These are phyloP conservation scores for Pichia rugopelliculosa DNA, from an alignment of 805 yeast genomes.

Conservation along the genomic window DNA sequence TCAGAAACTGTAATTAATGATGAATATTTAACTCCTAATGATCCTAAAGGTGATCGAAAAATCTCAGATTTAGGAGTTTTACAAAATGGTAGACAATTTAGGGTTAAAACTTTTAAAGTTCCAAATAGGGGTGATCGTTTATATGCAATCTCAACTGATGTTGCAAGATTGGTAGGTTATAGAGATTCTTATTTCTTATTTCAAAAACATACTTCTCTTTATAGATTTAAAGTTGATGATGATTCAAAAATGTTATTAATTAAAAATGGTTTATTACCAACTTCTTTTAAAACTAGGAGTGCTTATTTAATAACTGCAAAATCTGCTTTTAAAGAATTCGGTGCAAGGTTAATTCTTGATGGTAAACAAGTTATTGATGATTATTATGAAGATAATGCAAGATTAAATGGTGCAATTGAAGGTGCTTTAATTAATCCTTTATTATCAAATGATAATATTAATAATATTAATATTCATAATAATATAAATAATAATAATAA, in stretches of 20 bases:
- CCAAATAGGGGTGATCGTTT: conserved; percentile 59
- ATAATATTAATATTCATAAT: too few relatives aligned
- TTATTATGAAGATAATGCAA: conserved; percentile 64
- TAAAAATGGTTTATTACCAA: conserved; percentile 73
- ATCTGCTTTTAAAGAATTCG: conserved; percentile 85
- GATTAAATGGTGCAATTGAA: conserved; percentile 52
- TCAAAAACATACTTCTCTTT: conserved; percentile 73
- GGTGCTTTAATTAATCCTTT: conserved; percentile 43
- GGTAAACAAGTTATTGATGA: conserved; percentile 83
- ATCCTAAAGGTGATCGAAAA: conserved; percentile 71
- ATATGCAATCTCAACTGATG: conserved; percentile 92
- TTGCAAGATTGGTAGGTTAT: conserved; percentile 91
- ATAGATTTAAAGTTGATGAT: conserved; percentile 64
- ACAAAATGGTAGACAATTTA: conserved; percentile 64
- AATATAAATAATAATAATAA: too few relatives aligned
- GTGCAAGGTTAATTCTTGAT: conserved; percentile 70
- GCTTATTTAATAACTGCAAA: conserved; percentile 89
- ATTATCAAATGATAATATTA: conserved; percentile 23
- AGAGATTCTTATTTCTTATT: conserved; percentile 85
- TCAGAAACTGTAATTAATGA: conserved; percentile 49
- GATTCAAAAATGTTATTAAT: conserved; percentile 80
- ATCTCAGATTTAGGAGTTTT: conserved; percentile 62
- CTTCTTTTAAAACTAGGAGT: conserved; percentile 82
- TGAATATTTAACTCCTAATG: conserved; percentile 71
- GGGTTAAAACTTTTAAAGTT: conserved; percentile 62